Evolutionary conservation across 768 basidiomycete species (phyloP).

Genomic region (Piloderma croceum): DNA sequence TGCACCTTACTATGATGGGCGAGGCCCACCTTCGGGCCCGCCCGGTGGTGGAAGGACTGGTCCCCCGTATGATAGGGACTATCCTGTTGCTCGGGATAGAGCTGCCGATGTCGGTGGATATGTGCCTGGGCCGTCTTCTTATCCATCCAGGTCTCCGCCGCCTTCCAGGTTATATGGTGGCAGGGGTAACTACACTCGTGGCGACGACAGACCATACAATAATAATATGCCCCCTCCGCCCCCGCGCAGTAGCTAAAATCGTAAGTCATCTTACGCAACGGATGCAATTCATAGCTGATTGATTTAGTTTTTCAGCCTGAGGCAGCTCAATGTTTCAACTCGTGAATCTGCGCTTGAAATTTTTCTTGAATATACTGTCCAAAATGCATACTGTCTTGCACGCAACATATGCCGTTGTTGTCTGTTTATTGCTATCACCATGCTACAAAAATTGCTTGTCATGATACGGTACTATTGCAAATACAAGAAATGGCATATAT

Average conservation of each 20-base stretch:
- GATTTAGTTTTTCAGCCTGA: too few species aligned
- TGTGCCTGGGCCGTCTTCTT: constrained; percentile 25
- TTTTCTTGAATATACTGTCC: too few species aligned
- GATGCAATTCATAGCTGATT: too few species aligned
- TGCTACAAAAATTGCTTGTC: too few species aligned
- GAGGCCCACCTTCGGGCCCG: not conserved
- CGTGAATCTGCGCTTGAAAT: too few species aligned
- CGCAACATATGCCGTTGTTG: too few species aligned
- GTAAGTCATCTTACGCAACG: not conserved
- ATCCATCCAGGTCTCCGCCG: constrained; percentile 24
- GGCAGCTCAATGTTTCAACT: too few species aligned
- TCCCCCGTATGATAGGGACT: constrained; percentile 32
- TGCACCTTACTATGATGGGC: constrained; percentile 10
- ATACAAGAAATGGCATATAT: too few species aligned
- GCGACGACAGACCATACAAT: constrained; percentile 35
- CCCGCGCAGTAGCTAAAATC: constrained; percentile 6
- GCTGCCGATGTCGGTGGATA: constrained; percentile 14
- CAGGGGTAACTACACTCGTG: constrained; percentile 23
- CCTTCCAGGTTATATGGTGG: constrained; percentile 13
- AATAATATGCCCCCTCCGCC: constrained; percentile 26
- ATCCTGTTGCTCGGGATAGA: constrained; percentile 18
- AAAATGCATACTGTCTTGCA: too few species aligned
- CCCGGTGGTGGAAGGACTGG: constrained; percentile 13
- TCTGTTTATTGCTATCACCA: too few species aligned
- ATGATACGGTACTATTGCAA: too few species aligned